Evolutionary conservation across 495 filamentous ascomycete species (phyloP).

Genomic region (Neurospora sublineolata): DNA sequence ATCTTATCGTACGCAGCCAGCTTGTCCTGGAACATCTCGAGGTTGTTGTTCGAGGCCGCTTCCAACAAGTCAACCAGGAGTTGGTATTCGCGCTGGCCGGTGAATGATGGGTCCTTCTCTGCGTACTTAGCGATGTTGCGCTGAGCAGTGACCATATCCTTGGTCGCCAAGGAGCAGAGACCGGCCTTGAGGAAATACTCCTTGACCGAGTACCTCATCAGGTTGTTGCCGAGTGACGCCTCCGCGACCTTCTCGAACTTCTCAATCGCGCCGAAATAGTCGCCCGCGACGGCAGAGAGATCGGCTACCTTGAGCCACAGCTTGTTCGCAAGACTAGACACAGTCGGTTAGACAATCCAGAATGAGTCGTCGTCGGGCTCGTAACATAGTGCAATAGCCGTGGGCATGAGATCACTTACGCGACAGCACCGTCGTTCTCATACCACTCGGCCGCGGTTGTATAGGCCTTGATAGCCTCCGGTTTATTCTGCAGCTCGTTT

Average conservation of each 20-base stretch:
- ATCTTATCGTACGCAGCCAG: constrained; percentile 79
- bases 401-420: constrained; percentile 39
- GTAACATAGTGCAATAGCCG: background rate
- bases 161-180: constrained; percentile 66
- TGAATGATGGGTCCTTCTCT: constrained; percentile 70
- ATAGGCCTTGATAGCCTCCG: constrained; percentile 66
- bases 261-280: constrained; percentile 72
- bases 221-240: constrained; percentile 58
- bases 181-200: constrained; percentile 88
- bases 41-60: constrained; percentile 59
- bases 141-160: constrained; percentile 62
- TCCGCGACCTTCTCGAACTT: constrained; percentile 71
- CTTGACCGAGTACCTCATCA: constrained; percentile 87
- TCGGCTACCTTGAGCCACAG: constrained; percentile 82
- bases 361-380: background rate
- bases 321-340: constrained; percentile 69
- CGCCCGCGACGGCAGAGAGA: constrained; percentile 62
- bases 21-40: constrained; percentile 73
- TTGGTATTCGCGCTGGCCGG: constrained; percentile 63
- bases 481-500: constrained; percentile 61
- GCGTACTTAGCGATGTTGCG: constrained; percentile 70
- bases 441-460: constrained; percentile 78
- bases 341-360: background rate
- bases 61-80: constrained; percentile 63
- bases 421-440: constrained; percentile 73